Conservation (phyloP, 1,284 basidiomycete genomes). For the Acaromyces ingoldii region DNA sequence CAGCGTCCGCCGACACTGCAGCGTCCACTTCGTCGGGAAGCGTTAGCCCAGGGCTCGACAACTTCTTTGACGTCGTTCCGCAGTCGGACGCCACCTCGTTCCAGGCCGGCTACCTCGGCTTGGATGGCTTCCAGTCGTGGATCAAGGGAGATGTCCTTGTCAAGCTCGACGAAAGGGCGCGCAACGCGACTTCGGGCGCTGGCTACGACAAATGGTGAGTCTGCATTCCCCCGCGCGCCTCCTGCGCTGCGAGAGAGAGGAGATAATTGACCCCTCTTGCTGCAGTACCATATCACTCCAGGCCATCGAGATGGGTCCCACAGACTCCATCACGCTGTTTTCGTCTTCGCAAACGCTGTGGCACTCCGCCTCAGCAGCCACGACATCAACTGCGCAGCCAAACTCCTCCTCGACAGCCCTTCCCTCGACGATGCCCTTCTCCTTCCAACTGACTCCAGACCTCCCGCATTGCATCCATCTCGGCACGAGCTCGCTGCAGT, state of each 20-base stretch:
- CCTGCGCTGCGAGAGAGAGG: too few relatives aligned
- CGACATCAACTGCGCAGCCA: slow-evolving; percentile 10
- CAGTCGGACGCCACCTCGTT: slow-evolving; percentile 43
- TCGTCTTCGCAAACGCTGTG: slow-evolving; percentile 27
- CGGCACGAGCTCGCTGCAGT: slow-evolving; percentile 29
- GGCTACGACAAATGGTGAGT: slow-evolving; percentile 1
- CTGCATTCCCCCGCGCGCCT: too few relatives aligned
- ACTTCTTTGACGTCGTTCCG: slow-evolving; percentile 47
- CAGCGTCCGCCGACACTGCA: too few relatives aligned
- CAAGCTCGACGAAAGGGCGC: slow-evolving; percentile 33
- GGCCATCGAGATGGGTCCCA: slow-evolving; percentile 1
- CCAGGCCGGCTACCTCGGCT: slow-evolving; percentile 46
- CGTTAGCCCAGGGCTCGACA: too few relatives aligned
- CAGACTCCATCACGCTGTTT: slow-evolving; percentile 24
- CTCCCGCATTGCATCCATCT: slow-evolving; percentile 49
- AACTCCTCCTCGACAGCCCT: not conserved
- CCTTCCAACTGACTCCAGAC: slow-evolving; percentile 39
- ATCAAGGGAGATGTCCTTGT: slow-evolving; percentile 47
- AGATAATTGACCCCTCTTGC: too few relatives aligned
- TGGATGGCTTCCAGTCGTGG: slow-evolving; percentile 36
- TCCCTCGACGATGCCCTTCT: slow-evolving; percentile 41
- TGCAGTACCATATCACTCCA: slow-evolving; percentile 6
- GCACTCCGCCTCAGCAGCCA: slow-evolving; percentile 16
- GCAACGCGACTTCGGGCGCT: slow-evolving; percentile 10
- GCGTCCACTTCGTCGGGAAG: too few relatives aligned